Evolutionary conservation across 2,329 filamentous ascomycete genomes (phyloP).

Genomic region (Penicillium sp.): DNA sequence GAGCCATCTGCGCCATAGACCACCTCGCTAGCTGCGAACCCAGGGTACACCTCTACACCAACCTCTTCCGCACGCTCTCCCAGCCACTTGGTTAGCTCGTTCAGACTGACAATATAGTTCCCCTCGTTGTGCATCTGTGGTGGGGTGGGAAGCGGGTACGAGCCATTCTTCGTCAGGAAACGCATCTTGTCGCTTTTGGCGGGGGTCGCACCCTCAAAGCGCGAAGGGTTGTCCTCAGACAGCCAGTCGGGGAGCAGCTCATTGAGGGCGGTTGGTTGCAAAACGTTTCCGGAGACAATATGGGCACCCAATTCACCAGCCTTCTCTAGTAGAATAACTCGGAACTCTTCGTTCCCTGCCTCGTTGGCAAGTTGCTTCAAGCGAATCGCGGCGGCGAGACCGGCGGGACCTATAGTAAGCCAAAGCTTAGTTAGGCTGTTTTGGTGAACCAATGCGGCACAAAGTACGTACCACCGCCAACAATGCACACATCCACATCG

Average conservation of each 20-base stretch:
- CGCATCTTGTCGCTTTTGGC: constrained; percentile 85
- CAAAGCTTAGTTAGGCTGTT: constrained; percentile 3
- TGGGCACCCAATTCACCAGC: constrained; percentile 92
- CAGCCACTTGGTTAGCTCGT: constrained; percentile 93
- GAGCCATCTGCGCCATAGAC: constrained; percentile 83
- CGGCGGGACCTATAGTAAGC: constrained; percentile 67
- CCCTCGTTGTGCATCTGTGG: constrained; percentile 98
- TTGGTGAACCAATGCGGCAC: neutral
- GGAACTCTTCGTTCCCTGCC: constrained; percentile 91
- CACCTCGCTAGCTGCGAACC: constrained; percentile 91
- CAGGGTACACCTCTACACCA: constrained; percentile 93
- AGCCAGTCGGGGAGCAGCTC: constrained; percentile 95
- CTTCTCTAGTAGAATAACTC: constrained; percentile 90
- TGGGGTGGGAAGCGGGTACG: constrained; percentile 79
- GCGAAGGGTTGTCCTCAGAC: constrained; percentile 78
- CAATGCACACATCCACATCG: constrained; percentile 92
- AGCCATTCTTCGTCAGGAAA: constrained; percentile 77
- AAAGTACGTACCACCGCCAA: constrained; percentile 68
- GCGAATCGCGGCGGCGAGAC: constrained; percentile 86
- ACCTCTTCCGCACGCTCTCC: constrained; percentile 94
- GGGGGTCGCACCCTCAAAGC: constrained; percentile 83
- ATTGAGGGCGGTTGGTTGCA: constrained; percentile 82
- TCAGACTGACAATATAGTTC: constrained; percentile 95
- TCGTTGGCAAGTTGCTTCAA: constrained; percentile 94
- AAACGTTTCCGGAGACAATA: constrained; percentile 91